Evolutionary conservation across 495 filamentous ascomycete species (phyloP), one percentile per base, ranked within the genome.

Genomic region (Penicillium longicatenatum): DNA sequence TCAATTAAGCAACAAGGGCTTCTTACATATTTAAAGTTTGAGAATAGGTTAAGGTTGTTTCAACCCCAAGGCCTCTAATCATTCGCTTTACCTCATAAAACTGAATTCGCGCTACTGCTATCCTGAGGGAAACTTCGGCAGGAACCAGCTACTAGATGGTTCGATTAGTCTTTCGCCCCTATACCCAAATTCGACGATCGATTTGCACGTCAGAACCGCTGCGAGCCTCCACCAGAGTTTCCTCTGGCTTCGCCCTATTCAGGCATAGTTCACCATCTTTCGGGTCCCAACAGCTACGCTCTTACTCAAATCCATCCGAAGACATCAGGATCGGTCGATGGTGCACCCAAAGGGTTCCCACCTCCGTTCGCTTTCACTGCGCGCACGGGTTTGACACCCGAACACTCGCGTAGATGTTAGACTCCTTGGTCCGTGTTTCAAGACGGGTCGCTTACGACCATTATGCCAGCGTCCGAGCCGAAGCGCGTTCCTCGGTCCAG

Each of bases 21-120:
- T 85, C 82, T 85, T 85, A 86, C 79, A 85, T 85, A 86, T 86
- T 86, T 85, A 86, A 86, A 86, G 83, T 86, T 86, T 84, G 81
- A 87, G 84, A 86, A 85, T 86, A 83, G 81, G 84, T 87, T 81
- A 86, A 86, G 82, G 83, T 80, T 86, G 78, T 86, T 82, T 78
- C 77, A 83, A 80, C 84, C 82, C 82, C 82, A 83, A 85, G 48
- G 48, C 46, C 24, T 50, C 48, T 50, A 50, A 50, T 50, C 48
- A 50, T 50, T 50, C 48, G 48, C 48, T 50, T 50, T 50, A 50
- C 48, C 48, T 50, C 48, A 50, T 50, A 50, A 50, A 50, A 50
- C 48, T 50, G 48, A 50, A 50, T 50, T 50, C 48, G 48, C 48
- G 48, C 29, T 33, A 50, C 48, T 50, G 48, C 48, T 50, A 50